phyloP scores from a whole-genome alignment of 108 stramenopile species.

The Pseudonitzschia pungens region DNA sequence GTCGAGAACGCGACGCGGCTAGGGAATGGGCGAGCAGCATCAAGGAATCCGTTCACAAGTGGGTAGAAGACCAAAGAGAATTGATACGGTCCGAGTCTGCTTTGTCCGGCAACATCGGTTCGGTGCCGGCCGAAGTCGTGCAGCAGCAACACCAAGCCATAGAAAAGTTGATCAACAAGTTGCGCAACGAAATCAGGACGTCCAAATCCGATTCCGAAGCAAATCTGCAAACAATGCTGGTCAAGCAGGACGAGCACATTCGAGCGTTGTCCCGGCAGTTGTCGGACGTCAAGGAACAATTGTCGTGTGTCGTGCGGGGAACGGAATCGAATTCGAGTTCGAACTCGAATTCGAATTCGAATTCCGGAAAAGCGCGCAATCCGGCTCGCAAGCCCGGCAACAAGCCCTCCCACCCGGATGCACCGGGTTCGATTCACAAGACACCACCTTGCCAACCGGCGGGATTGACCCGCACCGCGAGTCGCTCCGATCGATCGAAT shows the following conservation, averaged over 20 bases:
- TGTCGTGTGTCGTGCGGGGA: background rate
- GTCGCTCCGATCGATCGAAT: slow-evolving; percentile 14
- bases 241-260: slow-evolving; percentile 32
- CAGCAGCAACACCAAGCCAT: slow-evolving; percentile 23
- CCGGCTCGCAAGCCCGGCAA: background rate
- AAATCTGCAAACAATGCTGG: slow-evolving; percentile 22
- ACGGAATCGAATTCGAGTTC: too few relatives aligned
- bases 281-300: slow-evolving; percentile 14
- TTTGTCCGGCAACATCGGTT: slow-evolving; percentile 3
- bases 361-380: background rate
- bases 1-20: slow-evolving; percentile 40
- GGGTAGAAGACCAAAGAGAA: slow-evolving; percentile 44
- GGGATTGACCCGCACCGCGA: background rate
- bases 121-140: background rate
- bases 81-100: slow-evolving; percentile 28
- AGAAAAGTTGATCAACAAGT: slow-evolving; percentile 25
- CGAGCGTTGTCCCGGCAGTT: slow-evolving; percentile 22
- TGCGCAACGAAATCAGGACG: slow-evolving; percentile 25
- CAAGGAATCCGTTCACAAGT: slow-evolving; percentile 39
- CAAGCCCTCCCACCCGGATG: background rate
- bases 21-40: slow-evolving; percentile 42
- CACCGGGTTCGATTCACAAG: slow-evolving; percentile 7
- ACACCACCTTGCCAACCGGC: background rate
- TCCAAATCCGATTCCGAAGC: slow-evolving; percentile 18
- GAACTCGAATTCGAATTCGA: too few relatives aligned